Conservation (phyloP, 2,329 filamentous ascomycete genomes). For the Fusarium sublunatum region DNA sequence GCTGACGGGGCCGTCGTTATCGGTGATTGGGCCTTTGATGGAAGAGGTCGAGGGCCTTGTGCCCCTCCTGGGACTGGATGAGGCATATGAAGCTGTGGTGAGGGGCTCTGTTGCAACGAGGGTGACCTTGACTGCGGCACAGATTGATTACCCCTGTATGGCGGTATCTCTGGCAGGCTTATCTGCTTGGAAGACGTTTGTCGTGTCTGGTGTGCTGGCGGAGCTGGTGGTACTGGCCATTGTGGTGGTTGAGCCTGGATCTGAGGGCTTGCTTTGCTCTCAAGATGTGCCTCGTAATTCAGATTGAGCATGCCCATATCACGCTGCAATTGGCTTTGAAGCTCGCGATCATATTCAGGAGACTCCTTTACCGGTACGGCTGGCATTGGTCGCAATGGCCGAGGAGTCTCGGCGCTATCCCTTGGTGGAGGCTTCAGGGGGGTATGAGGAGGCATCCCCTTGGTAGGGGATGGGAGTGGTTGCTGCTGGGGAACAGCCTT, state of each 20-base stretch:
- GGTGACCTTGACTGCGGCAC: conserved; percentile 47
- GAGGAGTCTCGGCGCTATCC: conserved; percentile 60
- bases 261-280: conserved; percentile 27
- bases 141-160: conserved; percentile 58
- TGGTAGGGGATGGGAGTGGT: conserved; percentile 62
- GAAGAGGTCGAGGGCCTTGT: conserved; percentile 42
- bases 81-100: conserved; percentile 39
- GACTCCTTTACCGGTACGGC: conserved; percentile 61
- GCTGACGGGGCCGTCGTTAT: conserved; percentile 55
- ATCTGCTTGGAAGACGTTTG: conserved; percentile 58
- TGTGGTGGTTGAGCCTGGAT: conserved; percentile 24
- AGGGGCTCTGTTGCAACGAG: conserved; percentile 45
- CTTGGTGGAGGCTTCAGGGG: conserved; percentile 47
- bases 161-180: conserved; percentile 65
- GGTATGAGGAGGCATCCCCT: conserved; percentile 67
- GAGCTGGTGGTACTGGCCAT: conserved; percentile 45
- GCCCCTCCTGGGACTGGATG: conserved; percentile 26
- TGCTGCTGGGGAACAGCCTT: conserved; percentile 59
- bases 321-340: conserved; percentile 72
- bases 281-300: conserved; percentile 38
- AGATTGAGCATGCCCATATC: conserved; percentile 70
- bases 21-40: conserved; percentile 50
- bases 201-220: conserved; percentile 52
- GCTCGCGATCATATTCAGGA: conserved; percentile 68
- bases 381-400: conserved; percentile 59